Evolutionary conservation across 768 basidiomycete species (phyloP), one percentile per base, ranked within the genome.

Genomic region (Lentinula sp.): DNA sequence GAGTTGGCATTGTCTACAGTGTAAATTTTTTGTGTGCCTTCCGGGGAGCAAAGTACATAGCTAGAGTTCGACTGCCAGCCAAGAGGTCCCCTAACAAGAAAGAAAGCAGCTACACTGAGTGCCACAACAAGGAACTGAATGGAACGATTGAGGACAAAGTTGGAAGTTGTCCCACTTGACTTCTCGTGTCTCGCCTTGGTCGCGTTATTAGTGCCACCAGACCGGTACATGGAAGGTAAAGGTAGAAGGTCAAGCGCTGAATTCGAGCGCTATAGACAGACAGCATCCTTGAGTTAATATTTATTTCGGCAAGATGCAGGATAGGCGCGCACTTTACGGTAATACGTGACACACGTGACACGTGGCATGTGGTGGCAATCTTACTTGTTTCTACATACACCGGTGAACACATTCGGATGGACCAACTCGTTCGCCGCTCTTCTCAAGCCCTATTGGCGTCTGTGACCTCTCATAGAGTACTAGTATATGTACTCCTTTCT

Each of bases 401-500:
- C 28, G 28, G 28, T 28, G 3, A 28, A 53, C n/a, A 8, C 43
- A 46, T 48, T 5, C 5, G 37, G 23, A 31, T 59, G 16, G 34
- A 59, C 15, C 48, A 39, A n/a, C 43, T 59, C 45, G 15, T 59
- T 8, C 58, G 58, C 10, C 58, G 58, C 23, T 35, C 58, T 15
- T 59, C 58, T 1, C 58, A 59, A 28, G 58, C 58, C 42, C 9
- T 61, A 40, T 32, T 39, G 21, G 69, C 76, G 13, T 78, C 81
- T 34, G 67, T 89, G 43, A 82, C 80, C 65, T 76, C 84, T 13
- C 85, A 89, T 71, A 78, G 89, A 57, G 73, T 94, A 56, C 70
- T 88, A 31, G 70, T 91, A 49, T 97, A 98, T 69, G 76, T 80
- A 35, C 60, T 85, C 11, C 67, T 87, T 60, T 95, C 93, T 32